Evolutionary conservation across 495 filamentous ascomycete genomes (phyloP).

Genomic region (Letharia columbiana): DNA sequence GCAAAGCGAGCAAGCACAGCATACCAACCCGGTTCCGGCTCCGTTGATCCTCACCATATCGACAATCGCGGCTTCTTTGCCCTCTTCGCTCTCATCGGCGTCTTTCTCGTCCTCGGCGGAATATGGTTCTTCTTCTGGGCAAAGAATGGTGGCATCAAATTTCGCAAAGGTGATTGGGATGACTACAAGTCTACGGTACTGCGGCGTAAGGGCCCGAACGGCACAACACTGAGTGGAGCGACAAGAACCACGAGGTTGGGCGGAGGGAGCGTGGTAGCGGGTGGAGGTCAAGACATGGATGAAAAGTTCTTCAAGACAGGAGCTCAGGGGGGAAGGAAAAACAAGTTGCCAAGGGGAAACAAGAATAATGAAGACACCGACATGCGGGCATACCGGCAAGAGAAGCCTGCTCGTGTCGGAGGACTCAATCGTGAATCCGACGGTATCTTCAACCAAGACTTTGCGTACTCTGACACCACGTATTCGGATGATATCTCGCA

Average conservation of each 20-base stretch:
- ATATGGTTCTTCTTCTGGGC: constrained; percentile 99
- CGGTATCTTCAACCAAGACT: constrained; percentile 60
- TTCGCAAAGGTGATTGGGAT: constrained; percentile 81
- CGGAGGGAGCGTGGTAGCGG: constrained; percentile 64
- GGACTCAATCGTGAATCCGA: constrained; percentile 74
- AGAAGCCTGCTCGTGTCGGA: constrained; percentile 75
- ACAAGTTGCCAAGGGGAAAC: constrained; percentile 34
- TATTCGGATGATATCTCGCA: constrained; percentile 28
- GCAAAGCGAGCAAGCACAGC: constrained; percentile 8
- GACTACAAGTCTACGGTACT: constrained; percentile 96
- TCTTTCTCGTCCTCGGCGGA: constrained; percentile 59
- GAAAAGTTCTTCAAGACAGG: constrained; percentile 31
- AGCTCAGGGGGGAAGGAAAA: constrained; percentile 36
- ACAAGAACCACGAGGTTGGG: constrained; percentile 75
- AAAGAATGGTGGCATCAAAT: constrained; percentile 88
- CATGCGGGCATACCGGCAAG: constrained; percentile 70
- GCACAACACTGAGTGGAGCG: constrained; percentile 67
- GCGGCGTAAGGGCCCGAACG: constrained; percentile 84
- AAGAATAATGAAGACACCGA: constrained; percentile 53
- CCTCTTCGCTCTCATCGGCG: constrained; percentile 77
- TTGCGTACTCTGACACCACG: constrained; percentile 37
- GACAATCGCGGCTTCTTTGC: constrained; percentile 78
- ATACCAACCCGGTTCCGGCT: constrained; percentile 40
- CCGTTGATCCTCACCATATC: constrained; percentile 56
- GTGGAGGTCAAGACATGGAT: constrained; percentile 51